Evolutionary conservation across 129 eudicot genomes (phyloP), one percentile per base, ranked within the genome.

Genomic region (Flaveria linearis): DNA sequence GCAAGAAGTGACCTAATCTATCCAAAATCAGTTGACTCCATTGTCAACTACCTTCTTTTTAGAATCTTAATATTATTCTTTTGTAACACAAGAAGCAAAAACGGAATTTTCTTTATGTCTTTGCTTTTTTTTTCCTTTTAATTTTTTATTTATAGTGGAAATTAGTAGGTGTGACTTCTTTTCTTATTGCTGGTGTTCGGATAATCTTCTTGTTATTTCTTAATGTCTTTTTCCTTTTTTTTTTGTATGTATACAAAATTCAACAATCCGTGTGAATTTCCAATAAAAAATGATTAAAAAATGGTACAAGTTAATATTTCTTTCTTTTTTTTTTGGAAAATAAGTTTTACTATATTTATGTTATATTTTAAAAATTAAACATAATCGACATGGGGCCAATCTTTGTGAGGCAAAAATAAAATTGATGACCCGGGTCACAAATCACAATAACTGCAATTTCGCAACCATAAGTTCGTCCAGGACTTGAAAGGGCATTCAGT

Each of bases 21-120:
- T 76, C 81, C 75, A 77, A 67, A 77, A 20, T 9, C 57, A 77
- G 81, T 77, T 77, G 69, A 68, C 81, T 55, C 47, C 49, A 53
- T 52, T 77, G 56, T 77, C 81, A 68, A 68, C 81, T 25, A 77
- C 81, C 49, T 68, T 65, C 72, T 41, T 77, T 55, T 57, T 16
- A n/a, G 2, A 68, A 68, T 68, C 23, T 60, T 14, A 13, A 39
- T 57, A 39, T 20, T 56, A 2, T 72, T 16, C 39, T 23, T 26
- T 25, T 39, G 20, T 17, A 74, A n/a, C 4, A n/a, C 3, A 14
- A 23, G 74, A 67, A 64, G 56, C 53, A 53, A 67, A 52, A 14
- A 36, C 22, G 71, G 28, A 67, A 9, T 52, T 74, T 61, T 76
- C 68, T n/a, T 52, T 10, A 20, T 16, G 9, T 47, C 8, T 62